Percentiles rank a stretch among this genome's conserved stretches.
These are phyloP conservation scores for Daldinia bambusicola DNA, from an alignment of 495 filamentous ascomycete genomes.

Conservation along the genomic window DNA sequence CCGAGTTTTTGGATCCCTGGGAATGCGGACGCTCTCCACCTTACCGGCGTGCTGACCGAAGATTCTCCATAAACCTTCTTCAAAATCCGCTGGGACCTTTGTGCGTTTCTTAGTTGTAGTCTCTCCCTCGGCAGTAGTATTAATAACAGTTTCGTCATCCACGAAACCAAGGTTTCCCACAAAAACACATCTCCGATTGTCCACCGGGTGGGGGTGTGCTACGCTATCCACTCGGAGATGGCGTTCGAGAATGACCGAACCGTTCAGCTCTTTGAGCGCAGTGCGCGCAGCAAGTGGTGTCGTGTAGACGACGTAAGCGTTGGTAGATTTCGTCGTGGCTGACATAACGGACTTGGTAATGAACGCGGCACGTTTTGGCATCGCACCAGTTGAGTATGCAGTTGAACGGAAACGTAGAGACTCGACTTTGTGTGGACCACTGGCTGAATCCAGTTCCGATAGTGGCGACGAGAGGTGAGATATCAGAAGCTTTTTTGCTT, in stretches of 20 bases:
- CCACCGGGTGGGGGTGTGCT: slow-evolving; percentile 83
- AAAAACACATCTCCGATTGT: slow-evolving; percentile 91
- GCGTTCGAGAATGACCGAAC: slow-evolving; percentile 81
- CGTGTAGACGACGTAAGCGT: slow-evolving; percentile 91
- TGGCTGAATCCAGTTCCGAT: slow-evolving; percentile 56
- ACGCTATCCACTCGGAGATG: slow-evolving; percentile 91
- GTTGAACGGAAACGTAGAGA: slow-evolving; percentile 94
- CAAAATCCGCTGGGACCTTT: slow-evolving; percentile 82
- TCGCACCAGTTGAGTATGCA: slow-evolving; percentile 75
- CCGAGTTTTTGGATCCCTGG: slow-evolving; percentile 86
- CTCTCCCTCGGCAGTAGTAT: slow-evolving; percentile 66
- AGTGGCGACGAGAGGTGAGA: slow-evolving; percentile 66
- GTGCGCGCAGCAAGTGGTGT: slow-evolving; percentile 76
- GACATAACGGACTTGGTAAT: slow-evolving; percentile 84
- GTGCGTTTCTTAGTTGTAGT: slow-evolving; percentile 70
- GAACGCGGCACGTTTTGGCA: slow-evolving; percentile 91
- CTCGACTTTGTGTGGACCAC: slow-evolving; percentile 74
- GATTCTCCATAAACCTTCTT: slow-evolving; percentile 93
- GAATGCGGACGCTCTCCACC: slow-evolving; percentile 93
- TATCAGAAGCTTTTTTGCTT: slow-evolving; percentile 78
- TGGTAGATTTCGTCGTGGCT: slow-evolving; percentile 89
- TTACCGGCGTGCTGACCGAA: slow-evolving; percentile 79
- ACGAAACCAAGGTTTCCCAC: slow-evolving; percentile 97
- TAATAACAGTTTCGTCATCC: slow-evolving; percentile 76
- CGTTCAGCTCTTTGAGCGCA: slow-evolving; percentile 82